phyloP scores from a whole-genome alignment of 805 yeast species.

The Candida michaelii region DNA sequence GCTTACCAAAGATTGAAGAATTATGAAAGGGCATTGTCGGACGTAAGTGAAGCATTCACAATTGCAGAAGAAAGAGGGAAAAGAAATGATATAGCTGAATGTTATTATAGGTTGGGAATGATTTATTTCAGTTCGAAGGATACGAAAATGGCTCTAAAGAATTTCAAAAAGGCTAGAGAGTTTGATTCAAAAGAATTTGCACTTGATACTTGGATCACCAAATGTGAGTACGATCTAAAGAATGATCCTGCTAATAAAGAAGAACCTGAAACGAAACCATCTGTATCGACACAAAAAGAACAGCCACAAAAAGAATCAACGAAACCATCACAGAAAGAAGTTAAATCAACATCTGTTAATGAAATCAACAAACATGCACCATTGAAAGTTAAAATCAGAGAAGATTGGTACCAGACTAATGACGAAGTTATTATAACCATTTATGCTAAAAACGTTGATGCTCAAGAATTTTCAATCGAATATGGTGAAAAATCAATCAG shows the following conservation, averaged over 20 bases:
- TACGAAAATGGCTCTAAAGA: slow-evolving; percentile 38
- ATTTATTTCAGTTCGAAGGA: slow-evolving; percentile 44
- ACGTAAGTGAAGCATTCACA: slow-evolving; percentile 44
- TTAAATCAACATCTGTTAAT: slow-evolving; percentile 28
- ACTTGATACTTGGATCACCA: slow-evolving; percentile 46
- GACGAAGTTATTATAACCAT: slow-evolving; percentile 61
- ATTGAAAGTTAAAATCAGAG: slow-evolving; percentile 34
- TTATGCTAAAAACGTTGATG: slow-evolving; percentile 65
- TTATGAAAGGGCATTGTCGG: slow-evolving; percentile 48
- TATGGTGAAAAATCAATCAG: slow-evolving; percentile 36
- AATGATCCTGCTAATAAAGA: background rate
- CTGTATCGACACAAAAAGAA: background rate
- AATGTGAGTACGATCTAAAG: slow-evolving; percentile 17
- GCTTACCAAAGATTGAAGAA: slow-evolving; percentile 48
- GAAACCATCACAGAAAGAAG: background rate
- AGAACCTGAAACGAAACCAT: slow-evolving; percentile 1
- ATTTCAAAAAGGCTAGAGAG: slow-evolving; percentile 43
- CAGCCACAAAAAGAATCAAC: background rate
- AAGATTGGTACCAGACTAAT: slow-evolving; percentile 62
- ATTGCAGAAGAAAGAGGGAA: slow-evolving; percentile 49
- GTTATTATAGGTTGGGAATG: slow-evolving; percentile 51
- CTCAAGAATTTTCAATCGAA: slow-evolving; percentile 44
- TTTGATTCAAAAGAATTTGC: slow-evolving; percentile 47
- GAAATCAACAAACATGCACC: slow-evolving; percentile 42
- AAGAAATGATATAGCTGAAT: slow-evolving; percentile 45